Evolutionary conservation across 2,329 filamentous ascomycete species (phyloP), one percentile per base, ranked within the genome.

Genomic region (Aureobasidium sp.): DNA sequence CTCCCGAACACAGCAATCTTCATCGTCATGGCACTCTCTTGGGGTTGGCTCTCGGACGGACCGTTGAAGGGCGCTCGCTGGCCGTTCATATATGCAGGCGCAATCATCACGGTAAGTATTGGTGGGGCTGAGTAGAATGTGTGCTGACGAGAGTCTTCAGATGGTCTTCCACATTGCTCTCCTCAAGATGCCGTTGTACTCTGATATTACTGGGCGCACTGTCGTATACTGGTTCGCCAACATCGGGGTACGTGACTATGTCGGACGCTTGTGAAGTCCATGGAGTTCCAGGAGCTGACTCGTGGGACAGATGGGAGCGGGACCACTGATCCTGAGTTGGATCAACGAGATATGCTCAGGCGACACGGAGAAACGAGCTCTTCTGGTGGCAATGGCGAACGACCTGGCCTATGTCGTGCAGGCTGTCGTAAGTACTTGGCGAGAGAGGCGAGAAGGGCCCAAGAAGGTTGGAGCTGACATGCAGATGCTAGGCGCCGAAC

Each of bases 321-420:
- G 54, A 14, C 54, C 54, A 10, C 41, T 58, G 21, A 58, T 58
- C 16, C 14, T 58, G 54, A 58, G 54, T 25, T 58, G 54, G 54
- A 58, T 47, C 44, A 58, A 58, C 30, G 54, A 58, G 21, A 58
- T 58, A 3, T 58, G 54, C 54, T 36, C 41, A 7, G 54, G 29
- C 37, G 54, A 58, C 25, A 47, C 54, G 11, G 54, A 58, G 30
- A 58, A 58, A 21, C 54, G 54, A 2, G 54, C 54, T n/a, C 32
- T 58, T 34, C 54, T 58, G 7, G 54, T 58, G 3, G 54, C 54
- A 9, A 58, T 58, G 54, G 54, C 54, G 30, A 58, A 58, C 32
- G 54, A 58, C n/a, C 54, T 58, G 14, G 54, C 54, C 27, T 58
- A 58, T n/a, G 54, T 58, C 30, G 54, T 58, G 13, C 54, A 58